Evolutionary conservation across 306 rosid species (phyloP).

Genomic region (Begonia fuchsioides): DNA sequence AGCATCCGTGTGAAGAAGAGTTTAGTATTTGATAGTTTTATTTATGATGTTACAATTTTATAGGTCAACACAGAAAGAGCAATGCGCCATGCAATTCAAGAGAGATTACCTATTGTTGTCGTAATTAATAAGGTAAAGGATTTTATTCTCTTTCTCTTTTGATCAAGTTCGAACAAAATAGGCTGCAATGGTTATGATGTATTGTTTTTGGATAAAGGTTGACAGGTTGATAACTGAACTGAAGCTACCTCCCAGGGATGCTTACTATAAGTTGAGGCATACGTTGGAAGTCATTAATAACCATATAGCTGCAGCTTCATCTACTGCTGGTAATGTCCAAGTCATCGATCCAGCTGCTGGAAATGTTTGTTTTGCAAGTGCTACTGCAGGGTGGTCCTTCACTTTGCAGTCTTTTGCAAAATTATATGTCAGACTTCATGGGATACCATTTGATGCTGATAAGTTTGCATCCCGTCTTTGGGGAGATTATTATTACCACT

Average conservation of each 20-base stretch:
- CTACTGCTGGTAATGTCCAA: constrained; percentile 83
- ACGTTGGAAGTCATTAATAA: constrained; percentile 80
- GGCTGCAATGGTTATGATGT: constrained; percentile 5
- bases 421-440: constrained; percentile 75
- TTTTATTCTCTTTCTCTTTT: constrained; percentile 2
- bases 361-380: constrained; percentile 94
- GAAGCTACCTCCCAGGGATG: constrained; percentile 89
- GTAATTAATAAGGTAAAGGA: constrained; percentile 72
- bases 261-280: constrained; percentile 86
- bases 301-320: constrained; percentile 75
- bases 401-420: constrained; percentile 87
- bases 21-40: constrained; percentile 9
- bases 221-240: constrained; percentile 94
- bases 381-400: constrained; percentile 95
- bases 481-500: constrained; percentile 84
- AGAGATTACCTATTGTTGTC: constrained; percentile 71
- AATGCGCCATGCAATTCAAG: constrained; percentile 95
- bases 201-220: constrained; percentile 34
- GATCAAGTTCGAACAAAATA: neutral
- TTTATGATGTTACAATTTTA: constrained; percentile 6
- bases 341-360: constrained; percentile 83
- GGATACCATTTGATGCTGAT: constrained; percentile 60
- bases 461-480: constrained; percentile 86
- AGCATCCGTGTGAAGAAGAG: constrained; percentile 1
- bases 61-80: constrained; percentile 97